A percentile compares a stretch with the other conserved stretches of the same genome.
phyloP scores from a whole-genome alignment of 768 basidiomycete species.

The Sporobolomyces phaffii region DNA sequence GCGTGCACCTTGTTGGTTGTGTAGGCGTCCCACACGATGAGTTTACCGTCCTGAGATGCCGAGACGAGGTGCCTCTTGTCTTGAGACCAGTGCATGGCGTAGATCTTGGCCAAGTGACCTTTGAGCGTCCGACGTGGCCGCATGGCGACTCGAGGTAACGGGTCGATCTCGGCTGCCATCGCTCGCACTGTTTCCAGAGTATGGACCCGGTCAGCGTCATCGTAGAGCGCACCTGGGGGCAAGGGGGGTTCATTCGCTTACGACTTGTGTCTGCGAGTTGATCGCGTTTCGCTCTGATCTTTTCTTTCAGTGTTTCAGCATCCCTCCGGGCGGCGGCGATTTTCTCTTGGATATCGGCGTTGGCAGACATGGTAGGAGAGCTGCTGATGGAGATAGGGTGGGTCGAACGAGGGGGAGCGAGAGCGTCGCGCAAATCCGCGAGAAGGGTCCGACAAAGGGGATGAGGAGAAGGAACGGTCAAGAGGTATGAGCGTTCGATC shows the following conservation, averaged over 20 bases:
- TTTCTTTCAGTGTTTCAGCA: conserved; percentile 95
- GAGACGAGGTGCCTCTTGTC: conserved; percentile 97
- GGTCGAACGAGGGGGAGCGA: not conserved
- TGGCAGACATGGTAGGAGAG: conserved; percentile 27
- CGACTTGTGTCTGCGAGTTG: conserved; percentile 95
- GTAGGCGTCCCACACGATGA: conserved; percentile 99
- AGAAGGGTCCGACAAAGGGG: not conserved
- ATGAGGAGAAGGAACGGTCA: too few species aligned
- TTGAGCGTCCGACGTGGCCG: conserved; percentile 88
- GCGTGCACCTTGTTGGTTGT: conserved; percentile 99
- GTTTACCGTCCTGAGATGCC: conserved; percentile 98
- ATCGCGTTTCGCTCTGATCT: conserved; percentile 92
- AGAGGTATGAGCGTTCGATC: too few species aligned
- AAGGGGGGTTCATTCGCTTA: too few species aligned
- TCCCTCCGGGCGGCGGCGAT: conserved; percentile 95
- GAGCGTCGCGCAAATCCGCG: too few species aligned
- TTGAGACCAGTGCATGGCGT: conserved; percentile 99
- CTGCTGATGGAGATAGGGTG: not conserved
- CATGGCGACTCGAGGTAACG: conserved; percentile 93
- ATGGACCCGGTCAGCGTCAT: too few species aligned
- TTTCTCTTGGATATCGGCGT: conserved; percentile 42
- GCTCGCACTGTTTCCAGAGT: conserved; percentile 68
- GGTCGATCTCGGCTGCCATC: conserved; percentile 96
- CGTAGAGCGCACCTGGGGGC: too few species aligned
- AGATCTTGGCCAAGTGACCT: conserved; percentile 98